Conservation (phyloP, 176 grass and related monocot species). For the Hsuehochloa calcarea region DNA sequence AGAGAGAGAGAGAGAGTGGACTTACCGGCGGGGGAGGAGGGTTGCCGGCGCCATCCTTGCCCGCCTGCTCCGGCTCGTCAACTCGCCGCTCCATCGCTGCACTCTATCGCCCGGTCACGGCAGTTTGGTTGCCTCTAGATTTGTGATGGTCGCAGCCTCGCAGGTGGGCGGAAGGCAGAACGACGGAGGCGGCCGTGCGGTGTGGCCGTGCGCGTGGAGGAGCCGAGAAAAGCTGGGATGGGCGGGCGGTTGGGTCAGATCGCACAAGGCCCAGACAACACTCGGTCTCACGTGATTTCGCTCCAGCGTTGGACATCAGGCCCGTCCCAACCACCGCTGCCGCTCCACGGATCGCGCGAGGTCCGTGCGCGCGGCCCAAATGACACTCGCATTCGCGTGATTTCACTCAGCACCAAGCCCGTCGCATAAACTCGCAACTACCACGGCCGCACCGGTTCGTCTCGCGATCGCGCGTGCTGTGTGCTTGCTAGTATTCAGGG, state of each 20-base stretch:
- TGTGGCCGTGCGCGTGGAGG: background rate
- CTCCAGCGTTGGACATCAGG: background rate
- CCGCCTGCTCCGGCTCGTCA: background rate
- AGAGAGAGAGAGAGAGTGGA: background rate
- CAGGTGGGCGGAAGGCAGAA: background rate
- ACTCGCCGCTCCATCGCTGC: slow-evolving; percentile 23
- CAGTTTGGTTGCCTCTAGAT: background rate
- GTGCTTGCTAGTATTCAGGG: background rate
- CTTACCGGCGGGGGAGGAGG: slow-evolving; percentile 27
- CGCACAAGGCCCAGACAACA: background rate
- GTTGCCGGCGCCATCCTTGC: background rate
- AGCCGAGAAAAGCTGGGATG: background rate
- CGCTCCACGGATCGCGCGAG: background rate
- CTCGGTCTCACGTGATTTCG: background rate
- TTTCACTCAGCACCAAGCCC: no score
- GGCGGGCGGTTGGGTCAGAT: background rate
- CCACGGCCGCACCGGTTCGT: background rate
- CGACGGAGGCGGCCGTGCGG: background rate
- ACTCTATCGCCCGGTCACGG: background rate
- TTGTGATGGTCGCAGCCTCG: background rate
- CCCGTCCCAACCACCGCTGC: background rate
- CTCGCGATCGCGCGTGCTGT: background rate
- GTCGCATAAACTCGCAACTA: no score
- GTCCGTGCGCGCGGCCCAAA: background rate
- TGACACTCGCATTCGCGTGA: no score